Percentiles rank a stretch among this genome's conserved stretches.
phyloP scores from a whole-genome alignment of 345 rosid genomes.

The Euphorbia tirucalli region DNA sequence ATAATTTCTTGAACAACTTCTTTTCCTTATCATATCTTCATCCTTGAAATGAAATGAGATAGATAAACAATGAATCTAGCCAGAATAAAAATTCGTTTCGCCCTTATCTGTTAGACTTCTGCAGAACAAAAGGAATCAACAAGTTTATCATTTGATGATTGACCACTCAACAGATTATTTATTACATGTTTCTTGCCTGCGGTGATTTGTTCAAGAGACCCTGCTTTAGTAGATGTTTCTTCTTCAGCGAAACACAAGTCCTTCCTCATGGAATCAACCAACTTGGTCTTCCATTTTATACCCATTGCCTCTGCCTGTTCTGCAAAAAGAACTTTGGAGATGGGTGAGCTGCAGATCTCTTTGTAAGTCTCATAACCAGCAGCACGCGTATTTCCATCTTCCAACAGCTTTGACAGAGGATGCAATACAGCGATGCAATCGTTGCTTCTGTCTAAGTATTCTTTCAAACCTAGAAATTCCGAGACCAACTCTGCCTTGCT shows the following conservation, averaged over 20 bases:
- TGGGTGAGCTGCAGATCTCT: slow-evolving; percentile 75
- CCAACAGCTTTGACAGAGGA: slow-evolving; percentile 72
- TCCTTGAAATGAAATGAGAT: neutral
- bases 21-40: too few relatives aligned
- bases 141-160: slow-evolving; percentile 22
- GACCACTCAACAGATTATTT: slow-evolving; percentile 8
- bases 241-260: slow-evolving; percentile 1
- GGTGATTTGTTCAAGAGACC: slow-evolving; percentile 10
- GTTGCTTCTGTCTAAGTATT: slow-evolving; percentile 50
- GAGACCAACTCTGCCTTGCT: slow-evolving; percentile 51
- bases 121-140: slow-evolving; percentile 25
- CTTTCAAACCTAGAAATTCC: slow-evolving; percentile 62
- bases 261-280: slow-evolving; percentile 16
- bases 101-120: slow-evolving; percentile 24
- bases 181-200: neutral
- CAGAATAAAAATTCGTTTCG: slow-evolving; percentile 18
- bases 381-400: slow-evolving; percentile 71
- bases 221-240: neutral
- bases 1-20: neutral
- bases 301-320: slow-evolving; percentile 81
- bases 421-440: slow-evolving; percentile 59
- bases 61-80: neutral
- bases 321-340: slow-evolving; percentile 60
- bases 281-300: slow-evolving; percentile 47
- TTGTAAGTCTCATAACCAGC: slow-evolving; percentile 75